phyloP scores from a whole-genome alignment of 352 stramenopile species.

The Phytophthora megakarya region DNA sequence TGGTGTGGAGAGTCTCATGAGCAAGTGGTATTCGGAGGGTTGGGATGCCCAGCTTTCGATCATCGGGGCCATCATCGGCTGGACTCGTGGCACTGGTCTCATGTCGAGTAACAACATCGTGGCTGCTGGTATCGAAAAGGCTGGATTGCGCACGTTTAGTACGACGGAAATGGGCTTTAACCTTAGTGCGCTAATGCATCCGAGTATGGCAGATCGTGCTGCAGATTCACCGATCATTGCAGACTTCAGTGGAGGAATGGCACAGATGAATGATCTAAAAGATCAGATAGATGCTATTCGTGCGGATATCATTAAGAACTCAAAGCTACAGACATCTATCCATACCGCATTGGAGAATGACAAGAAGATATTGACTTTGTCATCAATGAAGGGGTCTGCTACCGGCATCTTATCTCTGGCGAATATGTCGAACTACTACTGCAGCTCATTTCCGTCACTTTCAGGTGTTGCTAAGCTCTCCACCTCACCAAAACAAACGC shows the following conservation, averaged over 20 bases:
- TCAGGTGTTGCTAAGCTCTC: conserved; percentile 44
- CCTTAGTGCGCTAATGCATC: conserved; percentile 82
- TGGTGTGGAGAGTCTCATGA: conserved; percentile 83
- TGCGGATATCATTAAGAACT: conserved; percentile 52
- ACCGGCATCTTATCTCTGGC: conserved; percentile 37
- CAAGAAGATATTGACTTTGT: conserved; percentile 38
- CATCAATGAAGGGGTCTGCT: conserved; percentile 24
- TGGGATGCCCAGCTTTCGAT: conserved; percentile 89
- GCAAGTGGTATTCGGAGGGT: conserved; percentile 87
- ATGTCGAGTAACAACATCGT: conserved; percentile 92
- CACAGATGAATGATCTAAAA: conserved; percentile 76
- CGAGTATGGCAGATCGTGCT: conserved; percentile 72
- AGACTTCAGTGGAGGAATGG: conserved; percentile 83
- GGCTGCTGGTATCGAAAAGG: conserved; percentile 76
- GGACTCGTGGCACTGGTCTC: conserved; percentile 85
- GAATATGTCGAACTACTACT: conserved; percentile 81
- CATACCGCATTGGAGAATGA: conserved; percentile 47
- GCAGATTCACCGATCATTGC: conserved; percentile 77
- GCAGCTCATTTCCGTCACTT: conserved; percentile 68
- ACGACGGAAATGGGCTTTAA: conserved; percentile 91
- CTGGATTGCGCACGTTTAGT: conserved; percentile 86
- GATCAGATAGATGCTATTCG: conserved; percentile 63
- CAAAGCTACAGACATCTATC: conserved; percentile 61
- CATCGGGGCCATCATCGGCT: conserved; percentile 86
- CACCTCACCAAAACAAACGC: conserved; percentile 38